Evolutionary conservation across 495 filamentous ascomycete genomes (phyloP).

Genomic region (Daldinia grandis): DNA sequence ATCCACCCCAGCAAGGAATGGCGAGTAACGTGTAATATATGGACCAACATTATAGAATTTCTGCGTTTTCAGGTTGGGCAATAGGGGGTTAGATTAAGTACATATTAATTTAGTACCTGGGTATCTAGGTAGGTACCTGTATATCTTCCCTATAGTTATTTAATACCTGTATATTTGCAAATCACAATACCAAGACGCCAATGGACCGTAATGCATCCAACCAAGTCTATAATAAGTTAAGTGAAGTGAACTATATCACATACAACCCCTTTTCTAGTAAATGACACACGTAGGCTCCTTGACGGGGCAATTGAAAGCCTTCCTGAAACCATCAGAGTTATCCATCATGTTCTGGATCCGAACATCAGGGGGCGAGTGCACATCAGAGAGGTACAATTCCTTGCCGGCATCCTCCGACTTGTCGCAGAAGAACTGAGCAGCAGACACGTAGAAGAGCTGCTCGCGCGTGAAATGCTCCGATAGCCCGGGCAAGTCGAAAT

Average conservation of each 20-base stretch:
- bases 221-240: background rate
- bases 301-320: constrained; percentile 67
- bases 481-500: constrained; percentile 64
- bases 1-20: background rate
- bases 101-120: background rate
- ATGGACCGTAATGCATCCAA: background rate
- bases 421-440: constrained; percentile 67
- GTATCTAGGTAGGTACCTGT: too few relatives aligned
- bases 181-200: too few relatives aligned
- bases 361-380: constrained; percentile 64
- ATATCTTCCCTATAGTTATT: too few relatives aligned
- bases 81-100: background rate
- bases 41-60: background rate
- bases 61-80: background rate
- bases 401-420: background rate
- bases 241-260: background rate
- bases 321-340: constrained; percentile 70
- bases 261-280: constrained; percentile 35
- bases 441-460: constrained; percentile 71
- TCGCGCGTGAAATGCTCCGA: constrained; percentile 63
- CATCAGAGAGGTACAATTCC: constrained; percentile 4
- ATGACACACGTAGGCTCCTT: constrained; percentile 72
- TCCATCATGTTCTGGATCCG: constrained; percentile 68
- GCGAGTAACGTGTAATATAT: background rate
- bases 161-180: too few relatives aligned